These are phyloP conservation scores for Zygosaccharomyces rouxii DNA, from an alignment of 805 yeast species.

Conservation along the genomic window DNA sequence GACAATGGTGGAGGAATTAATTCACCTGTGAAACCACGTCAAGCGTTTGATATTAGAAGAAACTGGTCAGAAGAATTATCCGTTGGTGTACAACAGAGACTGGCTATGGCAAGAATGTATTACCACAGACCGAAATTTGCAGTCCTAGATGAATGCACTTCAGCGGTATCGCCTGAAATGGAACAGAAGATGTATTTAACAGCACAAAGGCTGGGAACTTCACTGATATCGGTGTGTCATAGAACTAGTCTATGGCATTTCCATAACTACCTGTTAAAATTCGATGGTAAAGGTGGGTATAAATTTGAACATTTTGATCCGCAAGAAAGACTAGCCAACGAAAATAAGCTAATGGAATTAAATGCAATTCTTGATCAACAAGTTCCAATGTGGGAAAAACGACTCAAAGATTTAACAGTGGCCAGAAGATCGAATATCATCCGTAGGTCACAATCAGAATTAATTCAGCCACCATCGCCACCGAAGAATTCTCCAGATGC, in stretches of 20 bases:
- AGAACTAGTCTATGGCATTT: constrained; percentile 90
- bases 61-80: constrained; percentile 89
- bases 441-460: constrained; percentile 31
- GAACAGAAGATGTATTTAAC: constrained; percentile 84
- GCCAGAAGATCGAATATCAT: constrained; percentile 40
- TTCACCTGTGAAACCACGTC: constrained; percentile 29
- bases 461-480: constrained; percentile 6
- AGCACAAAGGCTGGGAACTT: constrained; percentile 74
- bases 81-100: constrained; percentile 86
- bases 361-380: constrained; percentile 65
- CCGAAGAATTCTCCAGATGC: not conserved
- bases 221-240: constrained; percentile 86
- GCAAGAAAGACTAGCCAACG: constrained; percentile 62
- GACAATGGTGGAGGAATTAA: constrained; percentile 30
- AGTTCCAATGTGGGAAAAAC: constrained; percentile 60
- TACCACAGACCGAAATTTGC: constrained; percentile 92
- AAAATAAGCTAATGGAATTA: constrained; percentile 68
- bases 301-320: constrained; percentile 64
- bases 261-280: constrained; percentile 76
- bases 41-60: constrained; percentile 62
- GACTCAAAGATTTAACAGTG: constrained; percentile 59
- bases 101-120: constrained; percentile 89
- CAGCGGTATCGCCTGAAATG: constrained; percentile 86
- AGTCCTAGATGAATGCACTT: constrained; percentile 91
- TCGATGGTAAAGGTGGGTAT: constrained; percentile 79